Evolutionary conservation across 2,329 filamentous ascomycete species (phyloP), one percentile per base, ranked within the genome.

Genomic region (Penicillium janthinellum): DNA sequence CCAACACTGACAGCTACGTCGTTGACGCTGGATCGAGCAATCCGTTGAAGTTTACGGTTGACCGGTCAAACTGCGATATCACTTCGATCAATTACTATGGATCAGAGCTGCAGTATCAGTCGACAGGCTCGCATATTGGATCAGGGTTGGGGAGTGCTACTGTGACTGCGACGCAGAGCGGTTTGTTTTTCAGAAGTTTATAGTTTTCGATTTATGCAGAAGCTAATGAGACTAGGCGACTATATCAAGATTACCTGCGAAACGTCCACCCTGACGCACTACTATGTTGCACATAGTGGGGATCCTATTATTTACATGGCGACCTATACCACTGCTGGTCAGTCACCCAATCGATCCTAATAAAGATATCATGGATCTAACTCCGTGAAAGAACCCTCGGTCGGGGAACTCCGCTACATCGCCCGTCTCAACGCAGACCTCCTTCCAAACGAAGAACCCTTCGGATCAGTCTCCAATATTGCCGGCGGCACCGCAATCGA

Each of bases 321-420:
- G 5, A 89, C 87, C 2, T 80, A 88, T 68, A 89, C 84, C 58
- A 86, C 82, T 0, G 82, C 67, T 5, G 73, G 75, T 70, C 54
- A 61, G 68, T 66, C 61, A 10, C 20, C n/a, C 7, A 22, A 22
- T 12, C 11, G 0, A 52, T 15, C 10, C 11, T n/a, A 6, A 25
- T 3, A 31, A 7, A 53, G 52, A 41, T 59, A 31, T 2, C 20
- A n/a, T 17, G 17, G 17, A 17, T 60, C 42, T 63, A 11, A 62
- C 59, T 39, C 0, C 4, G 12, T 10, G 25, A 6, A 78, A 41
- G 77, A 87, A 65, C 84, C 84, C 2, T 70, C 70, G 7, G 75
- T 86, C 17, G 85, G 85, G 41, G 87, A 90, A 74, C 75, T 89
- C 50, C 85, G 87, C 51, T 89, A 83, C 75, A 87, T 90, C 64